These are phyloP conservation scores for Penicillium freii DNA, from an alignment of 2,329 filamentous ascomycete genomes.

Conservation along the genomic window DNA sequence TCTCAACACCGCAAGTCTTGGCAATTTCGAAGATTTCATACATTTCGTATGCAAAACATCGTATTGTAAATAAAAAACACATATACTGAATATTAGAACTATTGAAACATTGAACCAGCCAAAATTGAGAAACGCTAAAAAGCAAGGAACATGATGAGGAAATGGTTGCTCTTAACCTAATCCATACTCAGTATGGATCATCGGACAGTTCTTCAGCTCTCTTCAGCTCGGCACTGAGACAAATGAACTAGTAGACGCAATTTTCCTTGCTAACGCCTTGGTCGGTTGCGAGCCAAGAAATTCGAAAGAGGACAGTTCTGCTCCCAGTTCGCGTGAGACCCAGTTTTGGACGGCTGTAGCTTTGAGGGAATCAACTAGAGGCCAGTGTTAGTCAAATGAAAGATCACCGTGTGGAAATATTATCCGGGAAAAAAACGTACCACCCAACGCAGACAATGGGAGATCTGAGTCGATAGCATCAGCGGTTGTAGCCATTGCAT, in stretches of 20 bases:
- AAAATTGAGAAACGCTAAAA: conserved; percentile 1
- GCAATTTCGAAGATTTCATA: no score
- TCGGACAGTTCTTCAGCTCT: background rate
- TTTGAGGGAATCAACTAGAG: conserved; percentile 24
- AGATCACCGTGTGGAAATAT: background rate
- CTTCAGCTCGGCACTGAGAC: conserved; percentile 15
- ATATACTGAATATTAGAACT: background rate
- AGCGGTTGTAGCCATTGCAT: conserved; percentile 21
- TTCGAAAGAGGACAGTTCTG: conserved; percentile 24
- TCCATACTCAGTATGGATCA: background rate
- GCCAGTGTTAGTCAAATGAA: conserved; percentile 1
- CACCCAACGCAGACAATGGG: conserved; percentile 23
- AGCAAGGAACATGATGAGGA: background rate
- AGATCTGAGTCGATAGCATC: conserved; percentile 23
- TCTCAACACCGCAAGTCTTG: background rate
- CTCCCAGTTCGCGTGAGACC: conserved; percentile 22
- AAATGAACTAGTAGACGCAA: conserved; percentile 18
- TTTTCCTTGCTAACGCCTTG: conserved; percentile 21
- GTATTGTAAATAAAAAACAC: conserved; percentile 5
- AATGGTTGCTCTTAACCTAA: background rate
- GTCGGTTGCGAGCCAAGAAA: conserved; percentile 23
- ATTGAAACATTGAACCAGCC: background rate
- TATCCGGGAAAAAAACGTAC: conserved; percentile 5
- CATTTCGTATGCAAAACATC: background rate
- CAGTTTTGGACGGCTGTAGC: conserved; percentile 24